These are phyloP conservation scores for Xerocomellus chrysenteron DNA, from an alignment of 768 basidiomycete genomes.

Conservation along the genomic window DNA sequence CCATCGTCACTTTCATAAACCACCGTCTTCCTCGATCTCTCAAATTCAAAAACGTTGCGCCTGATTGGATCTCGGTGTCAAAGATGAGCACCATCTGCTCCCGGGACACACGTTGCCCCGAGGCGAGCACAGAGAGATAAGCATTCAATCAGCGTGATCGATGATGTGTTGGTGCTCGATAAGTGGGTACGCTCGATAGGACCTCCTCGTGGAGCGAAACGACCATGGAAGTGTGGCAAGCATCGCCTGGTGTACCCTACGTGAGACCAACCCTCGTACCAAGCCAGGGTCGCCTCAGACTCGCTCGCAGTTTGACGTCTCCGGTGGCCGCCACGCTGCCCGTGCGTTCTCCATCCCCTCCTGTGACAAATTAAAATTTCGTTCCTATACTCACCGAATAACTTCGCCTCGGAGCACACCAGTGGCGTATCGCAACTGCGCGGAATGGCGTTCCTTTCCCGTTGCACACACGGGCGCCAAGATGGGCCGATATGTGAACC, in stretches of 20 bases:
- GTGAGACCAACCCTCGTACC: background rate
- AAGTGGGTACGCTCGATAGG: background rate
- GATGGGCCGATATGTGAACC: background rate
- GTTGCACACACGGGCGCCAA: no score
- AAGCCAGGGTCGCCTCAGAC: background rate
- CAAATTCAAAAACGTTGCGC: background rate
- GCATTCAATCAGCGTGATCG: background rate
- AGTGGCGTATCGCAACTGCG: background rate
- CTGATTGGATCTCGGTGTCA: background rate
- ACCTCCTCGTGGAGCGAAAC: background rate
- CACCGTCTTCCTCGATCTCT: background rate
- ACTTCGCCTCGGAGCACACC: constrained; percentile 9
- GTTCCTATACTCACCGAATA: background rate
- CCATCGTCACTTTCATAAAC: background rate
- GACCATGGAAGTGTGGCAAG: background rate
- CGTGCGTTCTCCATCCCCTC: no score
- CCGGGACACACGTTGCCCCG: background rate
- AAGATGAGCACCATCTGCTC: background rate
- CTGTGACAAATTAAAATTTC: no score
- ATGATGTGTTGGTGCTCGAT: background rate
- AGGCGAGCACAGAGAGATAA: background rate
- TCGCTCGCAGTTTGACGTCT: background rate
- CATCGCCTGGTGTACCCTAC: background rate
- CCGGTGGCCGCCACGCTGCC: no score
- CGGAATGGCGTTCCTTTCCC: no score